Base-by-base conservation (phyloP, 176 grass and related monocot genomes). In the Neostapfia colusana region DNA sequence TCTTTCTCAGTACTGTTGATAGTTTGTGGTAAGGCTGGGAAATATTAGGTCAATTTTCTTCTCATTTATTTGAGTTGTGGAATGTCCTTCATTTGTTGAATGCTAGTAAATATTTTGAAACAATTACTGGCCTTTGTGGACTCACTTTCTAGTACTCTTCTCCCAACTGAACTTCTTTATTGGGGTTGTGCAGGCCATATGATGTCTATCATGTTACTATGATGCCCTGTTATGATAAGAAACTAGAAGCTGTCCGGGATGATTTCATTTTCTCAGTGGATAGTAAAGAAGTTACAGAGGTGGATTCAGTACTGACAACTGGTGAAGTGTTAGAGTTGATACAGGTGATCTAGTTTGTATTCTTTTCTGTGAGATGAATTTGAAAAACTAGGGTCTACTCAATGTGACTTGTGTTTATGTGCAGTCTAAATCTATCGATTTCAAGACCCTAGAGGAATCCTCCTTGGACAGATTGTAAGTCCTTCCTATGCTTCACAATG, bases 151-250 rank as follows among this genome's bases (percentile, higher is more conserved):
- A 16, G 43, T 67, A 67, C 60, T 82, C 42, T n/a, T 35, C 63
- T 35, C 57, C 8, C 16, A 13, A 34, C 53, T 16, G 4, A 26
- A 77, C 10, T 37, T 37, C 34, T 42, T 73, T 44, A 74, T 51
- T 58, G 55, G 10, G 9, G 25, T 15, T 78, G 18, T 73, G 44
- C 74, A 98, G 95, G 85, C 53, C 73, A 21, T 42, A 82, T 69
- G 73, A 95, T 82, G 70, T 92, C 28, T 95, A 98, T 70, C 95
- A 98, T 95, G 95, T 98, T 16, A 98, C 95, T 35, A 85, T 98
- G 61, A 98, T 98, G 95, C 95, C 95, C 58, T 98, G 95, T 84
- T 98, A 95, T 78, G 95, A 98, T 75, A 98, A 98, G 68, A 98
- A 98, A 49, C 89, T 98, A 61, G 95, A 98, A 88, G 95, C 95